phyloP scores from a whole-genome alignment of 805 yeast species.

The Ogataea chonburiensis region DNA sequence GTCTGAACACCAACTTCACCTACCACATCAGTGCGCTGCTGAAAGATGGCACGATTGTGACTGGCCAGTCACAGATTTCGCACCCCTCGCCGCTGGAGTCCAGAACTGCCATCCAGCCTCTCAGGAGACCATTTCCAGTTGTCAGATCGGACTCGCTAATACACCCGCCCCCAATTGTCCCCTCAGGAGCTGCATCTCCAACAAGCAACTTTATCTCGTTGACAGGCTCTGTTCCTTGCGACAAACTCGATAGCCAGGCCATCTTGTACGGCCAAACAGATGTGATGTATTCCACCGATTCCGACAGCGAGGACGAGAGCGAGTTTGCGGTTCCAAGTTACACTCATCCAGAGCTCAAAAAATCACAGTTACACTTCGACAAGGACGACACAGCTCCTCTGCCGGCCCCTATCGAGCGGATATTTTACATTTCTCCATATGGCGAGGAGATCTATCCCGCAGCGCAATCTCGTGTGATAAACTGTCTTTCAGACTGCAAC shows the following conservation, averaged over 20 bases:
- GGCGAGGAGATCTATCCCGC: slow-evolving; percentile 82
- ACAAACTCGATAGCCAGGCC: slow-evolving; percentile 19
- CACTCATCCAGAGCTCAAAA: slow-evolving; percentile 73
- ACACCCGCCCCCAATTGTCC: slow-evolving; percentile 25
- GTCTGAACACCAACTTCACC: slow-evolving; percentile 79
- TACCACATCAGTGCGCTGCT: slow-evolving; percentile 82
- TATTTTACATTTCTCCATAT: slow-evolving; percentile 80
- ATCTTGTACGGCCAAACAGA: slow-evolving; percentile 20
- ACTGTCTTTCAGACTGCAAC: slow-evolving; percentile 49
- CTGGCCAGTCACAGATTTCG: slow-evolving; percentile 92
- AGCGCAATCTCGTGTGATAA: slow-evolving; percentile 62
- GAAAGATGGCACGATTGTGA: slow-evolving; percentile 65
- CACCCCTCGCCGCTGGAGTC: slow-evolving; percentile 54
- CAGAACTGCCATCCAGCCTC: not conserved
- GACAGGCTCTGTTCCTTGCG: not conserved
- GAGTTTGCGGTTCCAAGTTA: slow-evolving; percentile 68
- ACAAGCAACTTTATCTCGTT: not conserved
- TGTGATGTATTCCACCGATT: not conserved
- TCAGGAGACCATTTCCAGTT: slow-evolving; percentile 1
- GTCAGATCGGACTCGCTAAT: slow-evolving; percentile 20
- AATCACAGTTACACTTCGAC: slow-evolving; percentile 72
- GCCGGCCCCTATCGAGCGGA: slow-evolving; percentile 68
- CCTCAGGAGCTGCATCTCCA: slow-evolving; percentile 20
- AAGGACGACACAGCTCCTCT: slow-evolving; percentile 60
- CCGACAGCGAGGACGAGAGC: slow-evolving; percentile 26